Conservation (phyloP, 805 yeast species). For the Isabelozyma pseudorhagii region DNA sequence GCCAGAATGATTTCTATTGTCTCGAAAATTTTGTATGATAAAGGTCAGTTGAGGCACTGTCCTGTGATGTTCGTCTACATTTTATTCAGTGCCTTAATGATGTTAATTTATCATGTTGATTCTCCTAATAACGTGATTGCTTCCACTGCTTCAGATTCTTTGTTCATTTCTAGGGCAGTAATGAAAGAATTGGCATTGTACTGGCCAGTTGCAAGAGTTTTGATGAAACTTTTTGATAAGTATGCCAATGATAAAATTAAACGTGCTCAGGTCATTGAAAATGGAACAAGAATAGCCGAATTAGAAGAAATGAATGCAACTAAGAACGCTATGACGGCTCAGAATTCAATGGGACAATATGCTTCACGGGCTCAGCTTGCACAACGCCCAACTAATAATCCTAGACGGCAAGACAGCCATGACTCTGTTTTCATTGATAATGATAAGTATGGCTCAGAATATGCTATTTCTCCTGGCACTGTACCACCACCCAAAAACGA, state of each 20-base stretch:
- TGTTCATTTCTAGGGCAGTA: slow-evolving; percentile 34
- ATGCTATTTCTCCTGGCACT: slow-evolving; percentile 1
- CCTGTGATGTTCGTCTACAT: slow-evolving; percentile 61
- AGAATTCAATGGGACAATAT: slow-evolving; percentile 7
- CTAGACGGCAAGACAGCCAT: slow-evolving; percentile 10
- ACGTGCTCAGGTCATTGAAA: slow-evolving; percentile 38
- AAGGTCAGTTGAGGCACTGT: slow-evolving; percentile 47
- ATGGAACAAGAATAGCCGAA: slow-evolving; percentile 36
- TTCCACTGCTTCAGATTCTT: slow-evolving; percentile 41
- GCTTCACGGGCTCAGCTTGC: neutral
- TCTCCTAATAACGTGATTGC: slow-evolving; percentile 39
- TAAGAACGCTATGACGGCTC: slow-evolving; percentile 20
- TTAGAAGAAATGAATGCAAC: slow-evolving; percentile 29
- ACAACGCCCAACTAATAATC: neutral
- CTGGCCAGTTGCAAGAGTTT: slow-evolving; percentile 39
- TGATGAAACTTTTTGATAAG: slow-evolving; percentile 36
- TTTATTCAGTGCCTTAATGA: slow-evolving; percentile 60
- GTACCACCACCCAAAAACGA: neutral
- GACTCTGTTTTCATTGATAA: neutral
- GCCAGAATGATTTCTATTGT: slow-evolving; percentile 72
- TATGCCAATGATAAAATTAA: slow-evolving; percentile 41
- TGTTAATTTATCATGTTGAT: slow-evolving; percentile 68
- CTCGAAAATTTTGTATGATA: slow-evolving; percentile 50
- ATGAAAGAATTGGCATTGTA: slow-evolving; percentile 33
- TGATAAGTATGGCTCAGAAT: neutral